Conservation (phyloP, 2,329 filamentous ascomycete species). For the Acephala macrosclerotiorum region DNA sequence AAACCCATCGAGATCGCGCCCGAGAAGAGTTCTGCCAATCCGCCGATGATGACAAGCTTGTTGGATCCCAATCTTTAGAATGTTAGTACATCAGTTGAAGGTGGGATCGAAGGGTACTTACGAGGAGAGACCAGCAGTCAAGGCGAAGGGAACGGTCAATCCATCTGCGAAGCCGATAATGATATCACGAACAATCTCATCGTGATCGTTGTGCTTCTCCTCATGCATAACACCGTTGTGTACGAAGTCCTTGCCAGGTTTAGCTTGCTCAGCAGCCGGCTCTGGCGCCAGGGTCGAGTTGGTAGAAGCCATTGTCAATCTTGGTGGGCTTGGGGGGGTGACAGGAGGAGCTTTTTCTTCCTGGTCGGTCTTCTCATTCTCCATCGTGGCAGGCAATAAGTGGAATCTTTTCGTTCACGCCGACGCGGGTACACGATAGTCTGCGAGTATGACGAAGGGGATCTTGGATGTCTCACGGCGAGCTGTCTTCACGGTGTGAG, state of each 20-base stretch:
- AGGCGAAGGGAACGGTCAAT: conserved; percentile 80
- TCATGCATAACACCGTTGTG: not conserved
- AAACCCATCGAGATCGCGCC: conserved; percentile 68
- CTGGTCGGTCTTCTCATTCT: not conserved
- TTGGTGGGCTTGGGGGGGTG: not conserved
- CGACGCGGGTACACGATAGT: not conserved
- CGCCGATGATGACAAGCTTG: conserved; percentile 60
- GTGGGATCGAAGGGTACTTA: conserved; percentile 11
- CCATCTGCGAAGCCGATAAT: conserved; percentile 83
- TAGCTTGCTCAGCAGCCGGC: not conserved
- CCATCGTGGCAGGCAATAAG: not conserved
- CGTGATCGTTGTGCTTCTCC: conserved; percentile 43
- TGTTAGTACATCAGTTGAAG: conserved; percentile 28
- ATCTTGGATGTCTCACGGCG: not conserved
- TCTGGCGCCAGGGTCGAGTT: conserved; percentile 1
- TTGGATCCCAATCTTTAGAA: conserved; percentile 51
- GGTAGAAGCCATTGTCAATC: conserved; percentile 11
- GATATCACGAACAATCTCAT: conserved; percentile 63
- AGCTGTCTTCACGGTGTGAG: not conserved
- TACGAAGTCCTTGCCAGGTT: not conserved
- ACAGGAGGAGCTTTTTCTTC: not conserved
- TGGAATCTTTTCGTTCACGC: not conserved
- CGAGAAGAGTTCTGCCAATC: conserved; percentile 64
- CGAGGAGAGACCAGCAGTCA: conserved; percentile 75
- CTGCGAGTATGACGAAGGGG: not conserved